Conservation (phyloP, 140 eudicot species). For the Cichorium intybus region DNA sequence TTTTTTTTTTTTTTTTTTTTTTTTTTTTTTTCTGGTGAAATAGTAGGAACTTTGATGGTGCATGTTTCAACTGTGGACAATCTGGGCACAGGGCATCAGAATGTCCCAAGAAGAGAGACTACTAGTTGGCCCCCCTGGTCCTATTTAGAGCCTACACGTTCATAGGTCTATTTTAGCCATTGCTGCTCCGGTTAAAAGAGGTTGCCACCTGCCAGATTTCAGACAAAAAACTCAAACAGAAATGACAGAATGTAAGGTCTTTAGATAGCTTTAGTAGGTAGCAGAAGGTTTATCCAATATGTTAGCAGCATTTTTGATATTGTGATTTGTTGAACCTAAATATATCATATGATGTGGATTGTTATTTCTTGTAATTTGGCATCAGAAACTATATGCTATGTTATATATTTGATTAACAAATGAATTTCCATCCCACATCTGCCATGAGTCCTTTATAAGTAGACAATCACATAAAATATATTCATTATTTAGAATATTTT, state of each 20-base stretch:
- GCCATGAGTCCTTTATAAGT: neutral
- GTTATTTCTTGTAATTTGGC: conserved; percentile 10
- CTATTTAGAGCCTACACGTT: conserved; percentile 28
- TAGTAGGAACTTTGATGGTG: conserved; percentile 76
- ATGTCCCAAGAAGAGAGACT: conserved; percentile 66
- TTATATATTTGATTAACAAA: conserved; percentile 20
- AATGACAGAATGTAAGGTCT: conserved; percentile 26
- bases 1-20: neutral
- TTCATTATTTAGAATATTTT: too few species aligned
- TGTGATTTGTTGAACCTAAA: conserved; percentile 15
- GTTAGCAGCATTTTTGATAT: conserved; percentile 29
- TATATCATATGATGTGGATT: conserved; percentile 16
- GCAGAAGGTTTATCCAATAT: conserved; percentile 9
- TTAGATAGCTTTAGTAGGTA: conserved; percentile 31
- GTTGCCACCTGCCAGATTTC: conserved; percentile 13
- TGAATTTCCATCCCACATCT: neutral
- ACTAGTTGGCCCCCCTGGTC: conserved; percentile 28
- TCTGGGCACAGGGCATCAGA: conserved; percentile 92
- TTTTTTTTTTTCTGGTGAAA: conserved; percentile 6
- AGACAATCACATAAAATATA: too few species aligned
- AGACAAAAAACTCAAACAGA: neutral
- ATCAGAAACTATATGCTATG: conserved; percentile 24
- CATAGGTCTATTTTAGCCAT: conserved; percentile 29
- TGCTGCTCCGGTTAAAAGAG: conserved; percentile 14
- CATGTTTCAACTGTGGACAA: conserved; percentile 85